Percentiles rank a stretch among this genome's conserved stretches.
These are phyloP conservation scores for Solanum hybrid DNA, from an alignment of 305 asterid genomes.

Conservation along the genomic window DNA sequence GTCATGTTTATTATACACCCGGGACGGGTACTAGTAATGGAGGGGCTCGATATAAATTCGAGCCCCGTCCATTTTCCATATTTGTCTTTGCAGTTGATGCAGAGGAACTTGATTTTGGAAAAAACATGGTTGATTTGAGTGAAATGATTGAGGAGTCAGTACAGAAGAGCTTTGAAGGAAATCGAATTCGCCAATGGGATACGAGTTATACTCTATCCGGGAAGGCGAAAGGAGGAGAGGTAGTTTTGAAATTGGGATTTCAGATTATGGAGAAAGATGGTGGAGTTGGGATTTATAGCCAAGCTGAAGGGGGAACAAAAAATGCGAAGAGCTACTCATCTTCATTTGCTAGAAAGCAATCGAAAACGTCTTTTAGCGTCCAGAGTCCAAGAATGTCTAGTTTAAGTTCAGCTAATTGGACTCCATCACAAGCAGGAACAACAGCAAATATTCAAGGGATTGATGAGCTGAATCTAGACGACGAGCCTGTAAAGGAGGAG, in stretches of 20 bases:
- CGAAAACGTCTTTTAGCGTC: slow-evolving; percentile 68
- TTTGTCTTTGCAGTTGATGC: slow-evolving; percentile 67
- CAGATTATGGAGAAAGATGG: slow-evolving; percentile 96
- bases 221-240: slow-evolving; percentile 80
- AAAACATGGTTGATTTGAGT: slow-evolving; percentile 52
- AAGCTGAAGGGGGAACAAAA: slow-evolving; percentile 36
- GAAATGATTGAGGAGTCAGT: slow-evolving; percentile 56
- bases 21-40: slow-evolving; percentile 1
- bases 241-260: slow-evolving; percentile 65
- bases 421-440: slow-evolving; percentile 44
- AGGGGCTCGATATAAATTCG: slow-evolving; percentile 44
- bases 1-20: slow-evolving; percentile 69
- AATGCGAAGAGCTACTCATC: slow-evolving; percentile 10
- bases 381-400: slow-evolving; percentile 51
- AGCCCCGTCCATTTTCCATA: slow-evolving; percentile 67
- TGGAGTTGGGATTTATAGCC: slow-evolving; percentile 52
- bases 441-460: slow-evolving; percentile 38
- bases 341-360: slow-evolving; percentile 49
- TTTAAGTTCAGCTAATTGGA: slow-evolving; percentile 44
- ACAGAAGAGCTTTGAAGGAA: slow-evolving; percentile 56
- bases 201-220: slow-evolving; percentile 40
- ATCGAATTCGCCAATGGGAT: slow-evolving; percentile 66
- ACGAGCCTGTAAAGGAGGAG: slow-evolving; percentile 20
- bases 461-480: slow-evolving; percentile 73
- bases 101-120: slow-evolving; percentile 58